Evolutionary conservation across 768 basidiomycete genomes (phyloP).

Genomic region (Amanita pallidorosea): DNA sequence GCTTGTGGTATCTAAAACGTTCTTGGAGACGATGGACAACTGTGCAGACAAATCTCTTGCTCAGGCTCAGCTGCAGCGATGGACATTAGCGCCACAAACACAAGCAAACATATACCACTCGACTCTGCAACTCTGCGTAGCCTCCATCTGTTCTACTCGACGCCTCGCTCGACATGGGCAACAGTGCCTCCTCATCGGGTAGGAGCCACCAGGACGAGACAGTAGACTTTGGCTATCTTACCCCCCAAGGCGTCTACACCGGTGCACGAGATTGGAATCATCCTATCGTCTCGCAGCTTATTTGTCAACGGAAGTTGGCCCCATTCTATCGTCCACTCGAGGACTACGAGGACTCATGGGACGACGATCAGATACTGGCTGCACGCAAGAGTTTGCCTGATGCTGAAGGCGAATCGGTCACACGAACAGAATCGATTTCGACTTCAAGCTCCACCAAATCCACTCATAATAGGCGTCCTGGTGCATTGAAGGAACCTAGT

Average conservation of each 20-base stretch:
- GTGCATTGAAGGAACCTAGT: slow-evolving; percentile 50
- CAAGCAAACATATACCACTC: slow-evolving; percentile 3
- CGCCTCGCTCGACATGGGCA: slow-evolving; percentile 49
- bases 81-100: slow-evolving; percentile 3
- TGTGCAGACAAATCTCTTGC: too few species aligned
- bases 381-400: slow-evolving; percentile 63
- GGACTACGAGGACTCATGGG: slow-evolving; percentile 85
- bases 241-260: slow-evolving; percentile 82
- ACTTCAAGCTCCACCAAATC: slow-evolving; percentile 24
- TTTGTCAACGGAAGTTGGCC: slow-evolving; percentile 79
- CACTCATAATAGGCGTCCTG: slow-evolving; percentile 42
- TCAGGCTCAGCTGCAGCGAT: too few species aligned
- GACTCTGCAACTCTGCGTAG: background rate
- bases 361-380: slow-evolving; percentile 76
- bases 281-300: slow-evolving; percentile 74
- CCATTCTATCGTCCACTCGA: slow-evolving; percentile 96
- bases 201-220: slow-evolving; percentile 70
- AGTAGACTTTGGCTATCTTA: slow-evolving; percentile 73
- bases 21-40: too few species aligned
- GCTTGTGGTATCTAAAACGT: background rate
- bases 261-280: slow-evolving; percentile 87
- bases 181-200: slow-evolving; percentile 66
- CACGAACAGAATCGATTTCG: slow-evolving; percentile 33
- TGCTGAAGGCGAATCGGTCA: slow-evolving; percentile 34
- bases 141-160: background rate